Conservation (phyloP, 495 filamentous ascomycete species). For the Cercophora scortea region DNA sequence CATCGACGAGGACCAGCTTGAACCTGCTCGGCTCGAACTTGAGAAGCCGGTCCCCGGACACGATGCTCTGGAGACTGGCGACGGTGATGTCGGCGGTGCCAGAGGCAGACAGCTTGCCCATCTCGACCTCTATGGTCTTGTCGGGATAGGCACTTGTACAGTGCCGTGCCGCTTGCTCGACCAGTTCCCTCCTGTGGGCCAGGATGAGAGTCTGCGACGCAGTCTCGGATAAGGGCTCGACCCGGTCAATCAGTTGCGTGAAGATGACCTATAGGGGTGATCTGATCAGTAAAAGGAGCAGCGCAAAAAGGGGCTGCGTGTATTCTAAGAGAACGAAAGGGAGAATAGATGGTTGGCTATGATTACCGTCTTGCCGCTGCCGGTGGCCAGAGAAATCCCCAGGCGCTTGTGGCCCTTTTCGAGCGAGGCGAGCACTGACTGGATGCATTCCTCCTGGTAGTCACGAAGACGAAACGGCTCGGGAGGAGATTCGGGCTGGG, state of each 20-base stretch:
- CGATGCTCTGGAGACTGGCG: slow-evolving; percentile 79
- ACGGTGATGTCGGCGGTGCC: slow-evolving; percentile 86
- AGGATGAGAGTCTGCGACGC: slow-evolving; percentile 82
- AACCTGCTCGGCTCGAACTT: slow-evolving; percentile 77
- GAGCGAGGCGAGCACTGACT: slow-evolving; percentile 68
- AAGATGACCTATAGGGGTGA: slow-evolving; percentile 66
- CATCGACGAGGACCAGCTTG: slow-evolving; percentile 91
- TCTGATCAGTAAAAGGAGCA: background rate
- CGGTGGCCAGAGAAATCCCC: slow-evolving; percentile 86
- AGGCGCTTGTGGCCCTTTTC: slow-evolving; percentile 69
- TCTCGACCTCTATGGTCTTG: slow-evolving; percentile 78
- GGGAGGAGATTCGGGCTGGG: no score
- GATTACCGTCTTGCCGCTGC: slow-evolving; percentile 79
- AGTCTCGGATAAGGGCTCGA: slow-evolving; percentile 45
- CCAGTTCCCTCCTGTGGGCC: slow-evolving; percentile 88
- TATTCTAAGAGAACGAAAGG: background rate
- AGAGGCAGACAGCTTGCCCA: slow-evolving; percentile 66
- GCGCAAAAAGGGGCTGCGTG: background rate
- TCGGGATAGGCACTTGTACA: slow-evolving; percentile 73
- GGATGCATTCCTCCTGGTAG: slow-evolving; percentile 87
- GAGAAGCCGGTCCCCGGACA: slow-evolving; percentile 59
- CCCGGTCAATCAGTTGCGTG: slow-evolving; percentile 82
- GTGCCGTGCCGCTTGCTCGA: slow-evolving; percentile 85
- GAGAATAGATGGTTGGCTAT: slow-evolving; percentile 1
- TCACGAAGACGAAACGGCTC: slow-evolving; percentile 50